A percentile compares a stretch with the other conserved stretches of the same genome.
phyloP scores from a whole-genome alignment of 2,329 filamentous ascomycete genomes.

The Penicillium sp. region DNA sequence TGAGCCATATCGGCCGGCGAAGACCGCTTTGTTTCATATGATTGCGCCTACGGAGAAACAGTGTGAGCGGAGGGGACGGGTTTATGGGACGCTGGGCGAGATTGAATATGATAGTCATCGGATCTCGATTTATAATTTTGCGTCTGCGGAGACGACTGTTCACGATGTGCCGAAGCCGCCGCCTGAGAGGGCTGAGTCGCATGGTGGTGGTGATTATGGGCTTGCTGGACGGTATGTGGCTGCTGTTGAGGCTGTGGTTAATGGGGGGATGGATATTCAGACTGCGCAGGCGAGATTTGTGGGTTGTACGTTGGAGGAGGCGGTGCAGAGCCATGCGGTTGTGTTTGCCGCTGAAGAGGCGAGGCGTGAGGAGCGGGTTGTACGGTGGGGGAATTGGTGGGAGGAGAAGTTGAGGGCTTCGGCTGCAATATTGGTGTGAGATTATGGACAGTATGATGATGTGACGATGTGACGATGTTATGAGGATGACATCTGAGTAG shows the following conservation, averaged over 20 bases:
- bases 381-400: conserved; percentile 82
- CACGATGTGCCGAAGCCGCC: conserved; percentile 62
- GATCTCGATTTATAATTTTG: conserved; percentile 75
- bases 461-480: not conserved
- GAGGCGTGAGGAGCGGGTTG: conserved; percentile 64
- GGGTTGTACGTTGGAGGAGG: conserved; percentile 82
- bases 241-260: conserved; percentile 78
- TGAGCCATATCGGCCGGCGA: conserved; percentile 59
- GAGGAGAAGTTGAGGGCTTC: conserved; percentile 46
- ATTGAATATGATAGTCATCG: conserved; percentile 77
- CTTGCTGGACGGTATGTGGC: conserved; percentile 78
- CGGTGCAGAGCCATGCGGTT: conserved; percentile 83
- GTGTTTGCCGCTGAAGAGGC: conserved; percentile 95
- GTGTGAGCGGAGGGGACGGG: conserved; percentile 78
- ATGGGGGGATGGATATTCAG: conserved; percentile 62
- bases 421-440: not conserved
- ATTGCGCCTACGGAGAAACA: conserved; percentile 83
- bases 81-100: conserved; percentile 86
- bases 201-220: conserved; percentile 78
- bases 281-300: conserved; percentile 74
- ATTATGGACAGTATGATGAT: not conserved
- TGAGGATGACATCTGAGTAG: not conserved
- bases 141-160: conserved; percentile 53
- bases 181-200: conserved; percentile 54
- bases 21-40: conserved; percentile 92